Base-by-base conservation (phyloP, 1,284 basidiomycete genomes). In the Trametes polyzona region DNA sequence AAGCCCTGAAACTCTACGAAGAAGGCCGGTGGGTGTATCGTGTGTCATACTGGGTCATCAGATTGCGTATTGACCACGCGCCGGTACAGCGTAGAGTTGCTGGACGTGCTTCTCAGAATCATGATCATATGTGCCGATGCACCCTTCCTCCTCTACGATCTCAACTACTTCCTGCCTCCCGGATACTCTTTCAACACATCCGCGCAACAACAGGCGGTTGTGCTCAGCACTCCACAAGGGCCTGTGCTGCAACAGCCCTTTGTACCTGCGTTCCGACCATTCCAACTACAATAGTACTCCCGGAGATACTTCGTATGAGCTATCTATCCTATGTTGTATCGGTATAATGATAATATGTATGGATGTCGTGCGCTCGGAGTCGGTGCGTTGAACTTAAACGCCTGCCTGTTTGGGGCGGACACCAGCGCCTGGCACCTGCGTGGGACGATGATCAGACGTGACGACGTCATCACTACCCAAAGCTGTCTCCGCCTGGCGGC, bases 71-170 rank as follows among this genome's bases (percentile, higher is more conserved):
- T 1, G 33, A n/a, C 6, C 11, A 14, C 17, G 33, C 33, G n/a
- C n/a, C n/a, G n/a, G n/a, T 3, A n/a, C 35, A 58, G 57, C 3
- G 37, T 58, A 4, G 52, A 58, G n/a, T 12, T 54, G 40, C 17
- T 36, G 2, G 55, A 57, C 19, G 46, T 47, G 3, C 44, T 58
- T 11, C 4, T 51, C 11, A 47, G 37, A 1, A 27, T 58, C n/a
- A 51, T 55, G 48, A 16, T 55, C 24, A 43, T 50, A 23, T 54
- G 51, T 17, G 36, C 29, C 1, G 35, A 37, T 7, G 24, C 11
- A 6, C 55, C 49, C 7, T 12, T 12, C 11, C 32, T 55, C 17
- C 48, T 54, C 8, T 21, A 23, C 4, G 42, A 41, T 21, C 29
- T 50, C 46, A 58, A 47, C 27, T 33, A 39, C 14, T 58, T 58